Evolutionary conservation across 2,329 filamentous ascomycete species (phyloP).

Genomic region (Coleophoma eucalyptorum): DNA sequence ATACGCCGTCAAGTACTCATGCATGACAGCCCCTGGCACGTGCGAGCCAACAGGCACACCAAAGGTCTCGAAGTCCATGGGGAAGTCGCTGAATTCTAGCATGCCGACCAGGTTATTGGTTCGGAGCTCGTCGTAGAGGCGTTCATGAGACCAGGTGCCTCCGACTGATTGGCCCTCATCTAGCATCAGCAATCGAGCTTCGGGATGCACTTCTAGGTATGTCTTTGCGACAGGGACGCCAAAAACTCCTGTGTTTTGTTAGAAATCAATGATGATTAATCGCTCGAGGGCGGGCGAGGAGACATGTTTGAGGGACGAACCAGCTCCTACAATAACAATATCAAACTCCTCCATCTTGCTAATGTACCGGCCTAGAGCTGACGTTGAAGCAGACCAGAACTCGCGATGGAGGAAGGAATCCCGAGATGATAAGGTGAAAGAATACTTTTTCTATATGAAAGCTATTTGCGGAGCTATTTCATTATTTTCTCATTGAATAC

Average conservation of each 20-base stretch:
- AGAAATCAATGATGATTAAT: neutral
- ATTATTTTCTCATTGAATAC: too few relatives aligned
- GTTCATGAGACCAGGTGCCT: conserved; percentile 66
- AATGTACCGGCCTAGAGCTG: too few relatives aligned
- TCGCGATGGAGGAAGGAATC: too few relatives aligned
- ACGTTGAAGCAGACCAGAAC: too few relatives aligned
- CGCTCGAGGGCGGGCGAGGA: neutral
- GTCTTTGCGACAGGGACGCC: conserved; percentile 59
- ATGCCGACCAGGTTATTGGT: conserved; percentile 71
- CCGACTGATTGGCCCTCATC: conserved; percentile 55
- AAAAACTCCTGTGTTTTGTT: conserved; percentile 35
- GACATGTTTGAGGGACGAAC: conserved; percentile 33
- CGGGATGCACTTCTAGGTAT: conserved; percentile 53
- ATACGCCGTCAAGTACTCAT: conserved; percentile 53
- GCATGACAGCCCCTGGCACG: conserved; percentile 51
- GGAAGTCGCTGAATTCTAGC: conserved; percentile 70
- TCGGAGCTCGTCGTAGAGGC: conserved; percentile 64
- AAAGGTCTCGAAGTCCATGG: conserved; percentile 22
- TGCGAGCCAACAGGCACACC: conserved; percentile 41
- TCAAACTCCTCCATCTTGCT: conserved; percentile 15
- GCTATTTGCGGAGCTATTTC: too few relatives aligned
- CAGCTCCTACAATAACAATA: conserved; percentile 38
- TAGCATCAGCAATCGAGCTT: conserved; percentile 50
- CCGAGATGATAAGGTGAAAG: too few relatives aligned
- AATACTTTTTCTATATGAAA: too few relatives aligned